Base-by-base conservation (phyloP, 176 grass and related monocot genomes). In the Metroxylon sagu region DNA sequence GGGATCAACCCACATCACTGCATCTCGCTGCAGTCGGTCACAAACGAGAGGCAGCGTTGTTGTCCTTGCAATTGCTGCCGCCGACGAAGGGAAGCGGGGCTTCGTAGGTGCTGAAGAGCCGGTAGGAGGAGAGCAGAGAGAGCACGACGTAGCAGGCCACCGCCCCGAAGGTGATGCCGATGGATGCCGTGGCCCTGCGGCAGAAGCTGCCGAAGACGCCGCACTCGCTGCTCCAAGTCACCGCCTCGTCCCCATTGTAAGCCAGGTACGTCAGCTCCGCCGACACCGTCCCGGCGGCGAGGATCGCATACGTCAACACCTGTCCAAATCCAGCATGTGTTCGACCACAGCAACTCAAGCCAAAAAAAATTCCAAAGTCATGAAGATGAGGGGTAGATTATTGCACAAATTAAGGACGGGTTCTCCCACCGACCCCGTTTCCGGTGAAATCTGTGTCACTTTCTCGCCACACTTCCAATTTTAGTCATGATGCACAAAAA, bases 151-250 rank as follows among this genome's bases (percentile, higher is more conserved):
- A 98, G 71, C 93, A 98, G 19, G 61, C 26, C 5, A 89, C 84
- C 14, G 87, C 75, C 23, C 52, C 79, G 30, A 98, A 98, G 71
- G 93, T 92, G 76, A 98, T 92, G 50, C 59, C 81, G 1, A 92
- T 79, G 0, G 93, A 98, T 12, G 75, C 80, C 7, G 78, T 76
- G 2, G 93, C 93, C 58, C 73, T 80, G 21, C 50, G 27, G 81
- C 87, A 92, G 81, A 98, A 98, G 29, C 67, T 67, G 10, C 76
- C 76, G 60, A 92, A 98, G 15, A 85, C 79, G 25, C 69, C 74
- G 54, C 93, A 98, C 49, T 85, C 78, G 54, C 76, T 83, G 76
- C 93, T 98, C 93, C 93, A 98, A 0, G 93, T 98, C 57, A 98
- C 87, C 50, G 72, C 73, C 69, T 78, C 70, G 73, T 88, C 84